Evolutionary conservation across 768 basidiomycete genomes (phyloP).

Genomic region (Flagelloscypha sp.): DNA sequence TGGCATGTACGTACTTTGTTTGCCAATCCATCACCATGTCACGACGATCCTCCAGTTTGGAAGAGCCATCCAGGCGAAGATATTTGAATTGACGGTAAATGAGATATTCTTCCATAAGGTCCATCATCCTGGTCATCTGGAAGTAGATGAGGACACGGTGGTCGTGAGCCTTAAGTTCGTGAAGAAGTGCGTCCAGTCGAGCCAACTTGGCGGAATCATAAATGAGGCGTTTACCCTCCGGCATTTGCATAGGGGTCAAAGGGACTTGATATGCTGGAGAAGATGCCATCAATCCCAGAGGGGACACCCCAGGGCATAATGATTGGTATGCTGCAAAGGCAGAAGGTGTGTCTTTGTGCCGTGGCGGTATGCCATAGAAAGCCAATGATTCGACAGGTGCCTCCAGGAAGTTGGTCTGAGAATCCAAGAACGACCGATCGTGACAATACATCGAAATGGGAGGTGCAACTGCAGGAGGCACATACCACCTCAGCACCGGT

Average conservation of each 20-base stretch:
- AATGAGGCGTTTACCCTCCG: constrained; percentile 89
- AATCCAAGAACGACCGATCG: constrained; percentile 73
- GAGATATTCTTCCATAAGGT: constrained; percentile 96
- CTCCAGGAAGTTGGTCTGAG: constrained; percentile 49
- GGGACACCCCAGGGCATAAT: constrained; percentile 52
- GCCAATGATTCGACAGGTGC: constrained; percentile 70
- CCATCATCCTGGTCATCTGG: constrained; percentile 99
- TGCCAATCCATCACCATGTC: constrained; percentile 99
- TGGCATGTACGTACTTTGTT: constrained; percentile 57
- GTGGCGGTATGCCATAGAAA: constrained; percentile 76
- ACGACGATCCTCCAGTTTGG: constrained; percentile 89
- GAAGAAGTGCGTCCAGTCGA: constrained; percentile 78
- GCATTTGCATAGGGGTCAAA: constrained; percentile 79
- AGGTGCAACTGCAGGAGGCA: constrained; percentile 81
- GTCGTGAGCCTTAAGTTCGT: constrained; percentile 86
- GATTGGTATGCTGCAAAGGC: constrained; percentile 39
- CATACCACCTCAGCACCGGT: constrained; percentile 73
- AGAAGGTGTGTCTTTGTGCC: constrained; percentile 48
- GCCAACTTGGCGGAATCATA: constrained; percentile 97
- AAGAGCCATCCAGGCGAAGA: constrained; percentile 85
- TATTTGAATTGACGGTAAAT: constrained; percentile 97
- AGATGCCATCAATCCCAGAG: constrained; percentile 55
- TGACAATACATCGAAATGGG: constrained; percentile 65
- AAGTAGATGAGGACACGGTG: constrained; percentile 96
- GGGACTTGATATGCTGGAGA: constrained; percentile 74